Percentiles rank a stretch among this genome's conserved stretches.
These are phyloP conservation scores for Pisolithus microcarpus DNA, from an alignment of 768 basidiomycete genomes.

Conservation along the genomic window DNA sequence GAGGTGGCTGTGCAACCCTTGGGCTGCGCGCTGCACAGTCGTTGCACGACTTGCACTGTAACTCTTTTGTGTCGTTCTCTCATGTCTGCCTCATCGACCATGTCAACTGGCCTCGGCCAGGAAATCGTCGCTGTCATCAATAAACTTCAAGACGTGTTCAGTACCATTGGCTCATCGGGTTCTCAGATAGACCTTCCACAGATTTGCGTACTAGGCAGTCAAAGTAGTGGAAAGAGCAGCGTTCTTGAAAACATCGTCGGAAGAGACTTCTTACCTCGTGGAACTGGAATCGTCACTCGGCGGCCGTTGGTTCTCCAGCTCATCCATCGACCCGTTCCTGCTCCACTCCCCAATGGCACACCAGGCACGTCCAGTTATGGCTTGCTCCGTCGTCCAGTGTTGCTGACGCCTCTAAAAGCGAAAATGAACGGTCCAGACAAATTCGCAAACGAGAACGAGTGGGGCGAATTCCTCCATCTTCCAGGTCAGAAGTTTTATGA, in stretches of 20 bases:
- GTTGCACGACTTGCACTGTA: not conserved
- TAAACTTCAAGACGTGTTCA: conserved; percentile 89
- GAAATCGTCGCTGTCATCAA: conserved; percentile 80
- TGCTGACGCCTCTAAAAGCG: conserved; percentile 9
- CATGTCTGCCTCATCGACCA: conserved; percentile 18
- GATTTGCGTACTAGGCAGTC: conserved; percentile 86
- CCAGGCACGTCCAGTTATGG: conserved; percentile 29
- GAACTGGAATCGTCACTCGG: conserved; percentile 96
- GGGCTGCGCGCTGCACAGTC: not conserved
- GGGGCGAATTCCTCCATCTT: conserved; percentile 97
- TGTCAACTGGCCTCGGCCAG: conserved; percentile 61
- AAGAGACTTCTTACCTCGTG: conserved; percentile 96
- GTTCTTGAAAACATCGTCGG: conserved; percentile 98
- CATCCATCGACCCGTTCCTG: conserved; percentile 68
- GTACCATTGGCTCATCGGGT: conserved; percentile 71
- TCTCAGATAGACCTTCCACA: conserved; percentile 84
- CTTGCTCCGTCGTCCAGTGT: not conserved
- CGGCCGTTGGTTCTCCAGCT: conserved; percentile 95
- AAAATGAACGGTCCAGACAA: conserved; percentile 50
- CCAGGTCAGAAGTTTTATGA: conserved; percentile 98
- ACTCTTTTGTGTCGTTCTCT: conserved; percentile 5
- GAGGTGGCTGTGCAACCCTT: not conserved
- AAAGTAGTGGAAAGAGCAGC: conserved; percentile 91
- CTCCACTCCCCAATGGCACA: conserved; percentile 37
- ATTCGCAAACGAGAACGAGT: conserved; percentile 86